Evolutionary conservation across 2,329 filamentous ascomycete genomes (phyloP).

Genomic region (Penicillium decumbens): DNA sequence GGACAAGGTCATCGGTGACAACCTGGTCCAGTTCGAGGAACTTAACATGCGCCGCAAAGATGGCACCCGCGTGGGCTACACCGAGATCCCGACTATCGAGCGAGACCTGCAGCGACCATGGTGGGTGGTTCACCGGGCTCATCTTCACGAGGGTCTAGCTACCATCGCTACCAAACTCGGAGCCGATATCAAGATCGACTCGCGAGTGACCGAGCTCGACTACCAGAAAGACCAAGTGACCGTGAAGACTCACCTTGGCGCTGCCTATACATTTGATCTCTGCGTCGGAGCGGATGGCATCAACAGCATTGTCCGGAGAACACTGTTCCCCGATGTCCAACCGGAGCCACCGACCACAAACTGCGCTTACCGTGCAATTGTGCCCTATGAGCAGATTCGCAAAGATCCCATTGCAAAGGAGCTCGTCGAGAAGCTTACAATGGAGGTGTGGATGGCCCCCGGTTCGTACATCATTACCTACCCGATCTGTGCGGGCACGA

Average conservation of each 20-base stretch:
- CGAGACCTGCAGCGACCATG: conserved; percentile 36
- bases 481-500: conserved; percentile 42
- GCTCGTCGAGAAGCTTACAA: conserved; percentile 39
- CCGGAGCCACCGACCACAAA: conserved; percentile 41
- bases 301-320: conserved; percentile 37
- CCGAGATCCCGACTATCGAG: conserved; percentile 33
- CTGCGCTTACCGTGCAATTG: conserved; percentile 45
- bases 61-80: conserved; percentile 39
- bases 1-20: conserved; percentile 39
- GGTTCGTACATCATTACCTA: conserved; percentile 46
- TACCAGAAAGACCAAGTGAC: conserved; percentile 25
- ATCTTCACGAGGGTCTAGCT: conserved; percentile 45
- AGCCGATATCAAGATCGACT: conserved; percentile 36
- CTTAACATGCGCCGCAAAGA: conserved; percentile 40
- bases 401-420: conserved; percentile 41
- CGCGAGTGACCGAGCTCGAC: conserved; percentile 34
- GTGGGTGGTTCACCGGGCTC: conserved; percentile 48
- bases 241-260: conserved; percentile 30
- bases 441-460: conserved; percentile 43
- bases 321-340: conserved; percentile 42
- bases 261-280: conserved; percentile 33
- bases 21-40: conserved; percentile 41
- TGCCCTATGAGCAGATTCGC: conserved; percentile 43
- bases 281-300: conserved; percentile 44
- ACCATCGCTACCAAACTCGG: conserved; percentile 39